Evolutionary conservation across 2,329 filamentous ascomycete genomes (phyloP), one percentile per base, ranked within the genome.

Genomic region (Xenosphaeropsis pyriputrescens): DNA sequence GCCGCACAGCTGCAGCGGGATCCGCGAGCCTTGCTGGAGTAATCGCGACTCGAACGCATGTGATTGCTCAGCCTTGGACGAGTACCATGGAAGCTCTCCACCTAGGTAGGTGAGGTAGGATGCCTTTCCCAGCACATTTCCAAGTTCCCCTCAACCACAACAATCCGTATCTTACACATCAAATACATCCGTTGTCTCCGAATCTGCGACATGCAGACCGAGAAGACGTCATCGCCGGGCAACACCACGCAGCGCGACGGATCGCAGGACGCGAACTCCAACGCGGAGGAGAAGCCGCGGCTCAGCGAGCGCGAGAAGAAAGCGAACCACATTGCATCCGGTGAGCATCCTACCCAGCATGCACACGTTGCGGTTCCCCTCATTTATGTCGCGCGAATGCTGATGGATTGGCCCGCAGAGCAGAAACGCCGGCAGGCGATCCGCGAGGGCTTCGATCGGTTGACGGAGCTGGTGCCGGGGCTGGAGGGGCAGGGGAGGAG

Each of bases 291-390:
- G 44, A 76, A 78, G 47, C 71, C 77, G 29, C 70, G 77, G 44
- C 62, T 84, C 43, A 76, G 75, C 34, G 76, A 81, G 47, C 65
- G 73, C 43, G 75, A 83, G 52, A 83, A 82, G 65, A 81, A 81
- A 55, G 72, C 71, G 50, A 83, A 84, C 52, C 79, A 83, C 58
- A 82, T 82, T 48, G 71, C 72, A 17, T 80, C 75, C 4, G 54
- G 54, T 56, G 19, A 30, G 38, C 7, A 17, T n/a, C 7, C 15
- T 13, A n/a, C 22, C 29, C n/a, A n/a, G 18, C 16, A 46, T 16
- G 31, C n/a, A 29, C 26, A n/a, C n/a, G n/a, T 38, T 31, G 2
- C n/a, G 29, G 29, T 37, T 13, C 19, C 14, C 34, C 29, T 31
- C 19, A 7, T 39, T 26, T 37, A 15, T n/a, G n/a, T 34, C 18